Evolutionary conservation across 805 yeast genomes (phyloP), one percentile per base, ranked within the genome.

Genomic region (Pichia occidentalis): DNA sequence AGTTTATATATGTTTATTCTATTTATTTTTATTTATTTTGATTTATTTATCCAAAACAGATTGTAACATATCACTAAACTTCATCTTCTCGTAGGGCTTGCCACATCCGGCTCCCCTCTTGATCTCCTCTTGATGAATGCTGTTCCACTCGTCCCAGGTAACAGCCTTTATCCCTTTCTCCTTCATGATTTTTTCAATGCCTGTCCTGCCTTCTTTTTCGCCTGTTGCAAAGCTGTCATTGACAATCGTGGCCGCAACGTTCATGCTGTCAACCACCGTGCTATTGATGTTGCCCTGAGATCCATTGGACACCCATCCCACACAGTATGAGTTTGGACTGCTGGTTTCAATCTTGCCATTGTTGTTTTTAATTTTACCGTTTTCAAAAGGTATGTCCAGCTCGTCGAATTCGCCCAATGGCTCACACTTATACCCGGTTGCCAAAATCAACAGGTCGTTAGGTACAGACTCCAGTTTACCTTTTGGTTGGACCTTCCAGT

Each of bases 231-330:
- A n/a, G n/a, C n/a, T n/a, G 49, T 86, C 95, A 25, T 68, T 63
- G 13, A 77, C 51, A 0, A 92, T 66, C 10, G 68, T 61, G 20
- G 77, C 85, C 0, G 86, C 90, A 0, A 90, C 79, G 7, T 75
- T 71, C 45, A 80, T 80, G 1, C 96, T 75, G 42, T 83, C 87
- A 70, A 80, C 72, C 81, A 90, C 84, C 0, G 97, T 86, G 11
- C 85, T 71, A 13, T 95, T 94, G 47, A 92, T 92, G 4, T 86
- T 94, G 1, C 98, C 98, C 21, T 72, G 71, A 7, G 95, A 83
- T 1, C 95, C 95, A 36, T 73, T 77, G 40, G 82, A 76, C 32
- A 87, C 79, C 98, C 98, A 92, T 0, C 98, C 98, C 7, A 87
- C 66, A 2, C 84, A 78, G 50, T 87, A 90, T 42, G 85, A 61